A percentile compares a stretch with the other conserved stretches of the same genome.
These are phyloP conservation scores for Crucibulum laeve DNA, from an alignment of 768 basidiomycete genomes.

Conservation along the genomic window DNA sequence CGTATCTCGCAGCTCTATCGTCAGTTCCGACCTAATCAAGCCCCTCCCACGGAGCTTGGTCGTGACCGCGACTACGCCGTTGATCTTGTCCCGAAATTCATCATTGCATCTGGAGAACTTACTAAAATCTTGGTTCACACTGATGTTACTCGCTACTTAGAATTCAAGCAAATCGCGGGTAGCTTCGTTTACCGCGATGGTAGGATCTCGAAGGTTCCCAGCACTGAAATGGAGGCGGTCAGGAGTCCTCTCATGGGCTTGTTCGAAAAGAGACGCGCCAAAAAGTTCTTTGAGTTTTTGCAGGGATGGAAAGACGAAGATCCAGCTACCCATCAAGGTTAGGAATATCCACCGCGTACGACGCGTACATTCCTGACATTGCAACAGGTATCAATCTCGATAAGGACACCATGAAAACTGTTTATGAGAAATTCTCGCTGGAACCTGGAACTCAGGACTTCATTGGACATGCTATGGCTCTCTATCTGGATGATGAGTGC, in stretches of 20 bases:
- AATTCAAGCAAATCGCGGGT: constrained; percentile 99
- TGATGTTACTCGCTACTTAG: constrained; percentile 96
- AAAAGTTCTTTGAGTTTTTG: constrained; percentile 97
- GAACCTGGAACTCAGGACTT: constrained; percentile 99
- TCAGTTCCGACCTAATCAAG: constrained; percentile 81
- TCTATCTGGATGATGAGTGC: constrained; percentile 96
- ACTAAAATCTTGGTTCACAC: constrained; percentile 98
- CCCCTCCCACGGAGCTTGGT: constrained; percentile 80
- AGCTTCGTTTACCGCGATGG: constrained; percentile 98
- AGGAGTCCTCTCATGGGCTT: constrained; percentile 96
- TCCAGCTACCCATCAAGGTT: constrained; percentile 94
- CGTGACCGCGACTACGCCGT: constrained; percentile 98
- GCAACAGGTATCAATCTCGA: constrained; percentile 79
- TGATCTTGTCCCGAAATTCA: constrained; percentile 98
- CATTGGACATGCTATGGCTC: constrained; percentile 98
- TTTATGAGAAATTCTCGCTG: constrained; percentile 96
- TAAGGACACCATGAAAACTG: constrained; percentile 85
- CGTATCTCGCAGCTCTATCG: constrained; percentile 72
- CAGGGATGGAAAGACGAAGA: constrained; percentile 96
- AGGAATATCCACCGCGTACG: background rate
- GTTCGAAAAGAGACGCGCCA: constrained; percentile 96
- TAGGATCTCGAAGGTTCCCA: constrained; percentile 94
- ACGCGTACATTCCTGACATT: constrained; percentile 3
- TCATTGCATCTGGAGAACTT: constrained; percentile 96
- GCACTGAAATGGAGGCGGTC: constrained; percentile 96